Base-by-base conservation (phyloP, 108 stramenopile species). In the Aureococcus anophagefferens region DNA sequence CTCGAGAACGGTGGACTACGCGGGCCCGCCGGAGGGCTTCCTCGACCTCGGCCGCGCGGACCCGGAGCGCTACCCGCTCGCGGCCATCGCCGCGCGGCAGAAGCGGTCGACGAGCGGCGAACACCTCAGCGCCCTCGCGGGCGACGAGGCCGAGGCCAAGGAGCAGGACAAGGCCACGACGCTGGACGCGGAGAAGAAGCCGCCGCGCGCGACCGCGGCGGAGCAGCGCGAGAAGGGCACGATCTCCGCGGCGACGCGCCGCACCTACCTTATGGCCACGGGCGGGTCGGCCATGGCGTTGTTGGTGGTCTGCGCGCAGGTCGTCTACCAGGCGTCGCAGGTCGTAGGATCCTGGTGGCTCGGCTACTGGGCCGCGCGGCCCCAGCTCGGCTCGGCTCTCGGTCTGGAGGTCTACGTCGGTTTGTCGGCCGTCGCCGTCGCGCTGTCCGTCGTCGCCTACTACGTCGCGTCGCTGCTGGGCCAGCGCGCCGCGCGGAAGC, bases 301-400 rank as follows among this genome's bases (percentile, higher is more conserved):
- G 0, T 59, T 59, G 1, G 51, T 59, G 1, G 51, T 59, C 25
- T 1, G 0, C 7, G 51, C 51, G 3, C 51, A 66, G 35, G 40
- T 45, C 33, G 34, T 77, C 25, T 86, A 76, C 17, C 85, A 92
- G 70, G 65, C 31, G 33, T 45, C 85, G 32, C 77, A 66, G 64
- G 77, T 93, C 18, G 21, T 75, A 5, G 83, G 87, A 7, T 87
- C 84, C 62, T 95, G 89, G 89, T 90, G 86, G 85, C 74, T 90
- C 28, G 86, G 85, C 7, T 69, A 82, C 71, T 90, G 89, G 89
- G 75, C 68, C 64, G 45, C 68, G 29, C 33, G 59, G 33, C 36
- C 30, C 5, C 87, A 84, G 65, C 73, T 90, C 25, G 72, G 68
- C n/a, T 76, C 90, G 14, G 17, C 51, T 1, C 7, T 25, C 21